Conservation (phyloP, 306 rosid genomes). For the Sophora flavescens region DNA sequence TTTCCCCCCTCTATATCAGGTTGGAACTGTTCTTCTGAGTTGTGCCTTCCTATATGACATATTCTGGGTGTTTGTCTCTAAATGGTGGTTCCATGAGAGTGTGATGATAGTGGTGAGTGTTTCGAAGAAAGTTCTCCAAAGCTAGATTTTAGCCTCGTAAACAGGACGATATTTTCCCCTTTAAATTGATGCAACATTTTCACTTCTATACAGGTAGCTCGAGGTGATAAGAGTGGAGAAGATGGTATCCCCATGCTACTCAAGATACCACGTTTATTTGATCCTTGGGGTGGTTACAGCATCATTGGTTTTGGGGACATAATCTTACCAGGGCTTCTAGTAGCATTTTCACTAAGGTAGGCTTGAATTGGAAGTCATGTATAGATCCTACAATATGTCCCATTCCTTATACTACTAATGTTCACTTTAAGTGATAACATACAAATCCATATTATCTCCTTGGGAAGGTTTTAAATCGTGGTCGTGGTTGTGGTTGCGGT, state of each 20-base stretch:
- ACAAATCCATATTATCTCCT: neutral
- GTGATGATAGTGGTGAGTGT: conserved; percentile 99
- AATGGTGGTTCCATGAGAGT: conserved; percentile 97
- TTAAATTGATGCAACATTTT: conserved; percentile 15
- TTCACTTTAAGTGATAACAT: neutral
- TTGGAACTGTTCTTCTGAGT: conserved; percentile 96
- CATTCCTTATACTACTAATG: neutral
- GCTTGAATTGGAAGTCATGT: conserved; percentile 58
- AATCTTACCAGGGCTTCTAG: conserved; percentile 92
- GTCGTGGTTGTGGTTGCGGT: too few relatives aligned
- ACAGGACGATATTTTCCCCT: neutral
- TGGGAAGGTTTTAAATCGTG: too few relatives aligned
- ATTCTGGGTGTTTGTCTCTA: conserved; percentile 97
- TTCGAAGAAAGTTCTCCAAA: conserved; percentile 15
- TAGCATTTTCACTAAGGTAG: conserved; percentile 96
- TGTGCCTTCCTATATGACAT: conserved; percentile 96
- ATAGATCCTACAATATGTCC: conserved; percentile 17
- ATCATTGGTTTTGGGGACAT: conserved; percentile 98
- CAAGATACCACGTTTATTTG: conserved; percentile 95
- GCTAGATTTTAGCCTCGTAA: conserved; percentile 37
- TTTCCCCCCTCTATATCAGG: conserved; percentile 56
- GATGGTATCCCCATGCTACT: conserved; percentile 99
- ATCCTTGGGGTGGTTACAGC: conserved; percentile 99
- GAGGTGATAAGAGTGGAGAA: conserved; percentile 98
- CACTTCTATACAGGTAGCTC: conserved; percentile 79